phyloP scores from a whole-genome alignment of 441 rosid species.

The Pelargonium cotyledonis region DNA sequence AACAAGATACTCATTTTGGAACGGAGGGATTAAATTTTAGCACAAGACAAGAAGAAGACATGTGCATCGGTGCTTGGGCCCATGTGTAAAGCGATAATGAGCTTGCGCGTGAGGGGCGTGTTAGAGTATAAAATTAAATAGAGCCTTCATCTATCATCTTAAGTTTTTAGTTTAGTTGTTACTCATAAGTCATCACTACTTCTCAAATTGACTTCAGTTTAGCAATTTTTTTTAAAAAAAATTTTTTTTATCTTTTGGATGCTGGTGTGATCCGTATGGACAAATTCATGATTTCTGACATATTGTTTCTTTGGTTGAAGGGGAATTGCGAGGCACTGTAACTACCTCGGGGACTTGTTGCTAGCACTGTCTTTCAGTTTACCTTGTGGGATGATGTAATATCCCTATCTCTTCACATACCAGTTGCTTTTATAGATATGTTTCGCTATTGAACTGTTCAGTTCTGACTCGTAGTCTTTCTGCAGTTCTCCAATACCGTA shows the following conservation, averaged over 20 bases:
- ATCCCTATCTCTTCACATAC: slow-evolving; percentile 8
- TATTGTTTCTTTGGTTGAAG: slow-evolving; percentile 29
- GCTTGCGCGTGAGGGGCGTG: too few relatives aligned
- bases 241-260: not conserved
- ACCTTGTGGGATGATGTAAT: slow-evolving; percentile 78
- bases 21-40: too few relatives aligned
- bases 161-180: too few relatives aligned
- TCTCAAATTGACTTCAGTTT: too few relatives aligned
- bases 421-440: not conserved
- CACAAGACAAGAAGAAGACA: too few relatives aligned
- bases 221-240: too few relatives aligned
- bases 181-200: too few relatives aligned
- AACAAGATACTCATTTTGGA: too few relatives aligned
- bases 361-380: slow-evolving; percentile 85
- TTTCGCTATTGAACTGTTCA: not conserved
- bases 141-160: too few relatives aligned
- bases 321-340: slow-evolving; percentile 95
- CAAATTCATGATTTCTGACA: not conserved
- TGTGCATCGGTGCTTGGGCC: too few relatives aligned
- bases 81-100: too few relatives aligned
- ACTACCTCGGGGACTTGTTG: slow-evolving; percentile 85
- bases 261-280: not conserved
- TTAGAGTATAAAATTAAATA: too few relatives aligned
- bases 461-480: not conserved
- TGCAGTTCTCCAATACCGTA: slow-evolving; percentile 76